Evolutionary conservation across 768 basidiomycete species (phyloP).

Genomic region (Auricularia auricula-judae): DNA sequence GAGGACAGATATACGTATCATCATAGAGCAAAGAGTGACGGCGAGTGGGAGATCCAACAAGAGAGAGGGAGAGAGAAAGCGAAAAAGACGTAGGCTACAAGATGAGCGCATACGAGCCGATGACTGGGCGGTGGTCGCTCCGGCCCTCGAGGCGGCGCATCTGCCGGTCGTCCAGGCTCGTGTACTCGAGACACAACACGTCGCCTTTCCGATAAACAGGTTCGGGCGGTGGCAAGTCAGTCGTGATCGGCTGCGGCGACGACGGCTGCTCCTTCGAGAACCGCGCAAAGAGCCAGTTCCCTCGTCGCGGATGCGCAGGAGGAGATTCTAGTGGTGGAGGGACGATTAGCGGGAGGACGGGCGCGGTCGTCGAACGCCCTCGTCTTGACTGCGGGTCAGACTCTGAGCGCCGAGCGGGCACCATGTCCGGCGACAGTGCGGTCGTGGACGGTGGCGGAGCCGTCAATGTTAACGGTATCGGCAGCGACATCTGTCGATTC

Average conservation of each 20-base stretch:
- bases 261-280: background rate
- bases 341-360: background rate
- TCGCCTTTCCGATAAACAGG: constrained; percentile 46
- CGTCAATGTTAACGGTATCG: background rate
- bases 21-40: too few relatives aligned
- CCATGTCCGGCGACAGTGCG: background rate
- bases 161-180: constrained; percentile 59
- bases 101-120: constrained; percentile 65
- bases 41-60: background rate
- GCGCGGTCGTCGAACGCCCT: background rate
- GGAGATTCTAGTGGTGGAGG: background rate
- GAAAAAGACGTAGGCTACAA: constrained; percentile 22
- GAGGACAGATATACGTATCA: too few relatives aligned
- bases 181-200: constrained; percentile 59
- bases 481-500: background rate
- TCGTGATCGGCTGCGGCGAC: background rate
- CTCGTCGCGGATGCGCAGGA: background rate
- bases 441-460: background rate
- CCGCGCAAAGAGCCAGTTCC: background rate
- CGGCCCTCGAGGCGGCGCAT: constrained; percentile 71
- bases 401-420: background rate
- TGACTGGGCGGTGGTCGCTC: constrained; percentile 80
- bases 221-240: constrained; percentile 1
- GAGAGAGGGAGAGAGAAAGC: background rate
- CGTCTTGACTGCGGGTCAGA: background rate